phyloP scores from a whole-genome alignment of 164 flowering plant species.

The Aristolochia californica region DNA sequence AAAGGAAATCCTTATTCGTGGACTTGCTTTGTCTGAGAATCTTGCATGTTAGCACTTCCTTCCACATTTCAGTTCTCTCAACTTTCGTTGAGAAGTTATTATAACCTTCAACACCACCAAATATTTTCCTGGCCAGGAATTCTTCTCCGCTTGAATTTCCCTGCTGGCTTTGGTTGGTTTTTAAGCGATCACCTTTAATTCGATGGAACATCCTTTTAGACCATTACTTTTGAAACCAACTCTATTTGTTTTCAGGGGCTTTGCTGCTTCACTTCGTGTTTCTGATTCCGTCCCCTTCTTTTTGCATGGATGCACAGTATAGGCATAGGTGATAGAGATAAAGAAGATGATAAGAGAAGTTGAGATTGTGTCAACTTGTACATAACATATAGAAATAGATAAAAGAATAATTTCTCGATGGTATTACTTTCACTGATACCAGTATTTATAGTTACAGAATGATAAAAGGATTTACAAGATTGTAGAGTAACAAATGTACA shows the following conservation, averaged over 20 bases:
- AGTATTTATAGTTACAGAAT: too few species aligned
- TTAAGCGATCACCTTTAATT: constrained; percentile 8
- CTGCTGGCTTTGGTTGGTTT: constrained; percentile 5
- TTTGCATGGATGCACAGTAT: constrained; percentile 62
- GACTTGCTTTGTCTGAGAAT: constrained; percentile 3
- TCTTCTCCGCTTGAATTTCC: constrained; percentile 5
- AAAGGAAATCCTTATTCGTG: too few species aligned
- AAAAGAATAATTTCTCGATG: too few species aligned
- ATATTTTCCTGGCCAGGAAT: constrained; percentile 3
- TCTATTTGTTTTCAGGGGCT: constrained; percentile 49
- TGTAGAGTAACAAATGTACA: too few species aligned
- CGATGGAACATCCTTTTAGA: constrained; percentile 18
- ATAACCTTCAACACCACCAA: constrained; percentile 1
- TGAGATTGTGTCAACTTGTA: too few species aligned
- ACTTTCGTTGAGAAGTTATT: too few species aligned
- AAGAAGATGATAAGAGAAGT: too few species aligned
- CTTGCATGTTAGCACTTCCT: neutral
- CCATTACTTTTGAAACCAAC: constrained; percentile 30
- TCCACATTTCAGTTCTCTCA: too few species aligned
- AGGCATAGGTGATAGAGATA: too few species aligned
- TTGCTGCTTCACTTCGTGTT: constrained; percentile 17
- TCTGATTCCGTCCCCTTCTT: constrained; percentile 35
- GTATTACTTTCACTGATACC: too few species aligned
- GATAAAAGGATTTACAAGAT: too few species aligned
- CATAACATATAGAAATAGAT: too few species aligned